A percentile compares a stretch with the other conserved stretches of the same genome.
Conservation (phyloP, 179 eudicot species). For the Spergularia azorica region DNA sequence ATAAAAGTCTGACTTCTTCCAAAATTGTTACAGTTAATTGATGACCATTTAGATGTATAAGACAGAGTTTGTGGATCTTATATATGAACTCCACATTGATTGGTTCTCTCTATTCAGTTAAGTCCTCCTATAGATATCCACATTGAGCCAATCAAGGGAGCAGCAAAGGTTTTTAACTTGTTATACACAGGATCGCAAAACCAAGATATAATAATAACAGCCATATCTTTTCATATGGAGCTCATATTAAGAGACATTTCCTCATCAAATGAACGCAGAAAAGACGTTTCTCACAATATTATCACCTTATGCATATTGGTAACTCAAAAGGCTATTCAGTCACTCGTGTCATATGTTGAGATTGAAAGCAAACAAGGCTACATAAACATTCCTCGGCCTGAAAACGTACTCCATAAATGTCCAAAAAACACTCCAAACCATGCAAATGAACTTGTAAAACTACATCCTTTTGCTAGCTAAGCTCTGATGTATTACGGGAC, state of each 20-base stretch:
- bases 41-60: neutral
- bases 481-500: neutral
- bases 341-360: neutral
- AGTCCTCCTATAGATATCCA: neutral
- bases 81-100: neutral
- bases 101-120: neutral
- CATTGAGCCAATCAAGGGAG: neutral
- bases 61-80: neutral
- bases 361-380: neutral
- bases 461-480: neutral
- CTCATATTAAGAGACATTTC: no score
- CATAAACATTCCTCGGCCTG: neutral
- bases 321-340: neutral
- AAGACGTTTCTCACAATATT: no score
- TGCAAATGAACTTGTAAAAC: neutral
- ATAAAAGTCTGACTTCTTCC: neutral
- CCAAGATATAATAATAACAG: no score
- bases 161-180: neutral
- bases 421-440: neutral
- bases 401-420: neutral
- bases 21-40: neutral
- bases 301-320: no score
- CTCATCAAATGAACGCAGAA: no score
- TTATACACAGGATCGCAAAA: no score
- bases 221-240: no score